These are phyloP conservation scores for Penicillium corylophilum DNA, from an alignment of 2,329 filamentous ascomycete genomes.

Conservation along the genomic window DNA sequence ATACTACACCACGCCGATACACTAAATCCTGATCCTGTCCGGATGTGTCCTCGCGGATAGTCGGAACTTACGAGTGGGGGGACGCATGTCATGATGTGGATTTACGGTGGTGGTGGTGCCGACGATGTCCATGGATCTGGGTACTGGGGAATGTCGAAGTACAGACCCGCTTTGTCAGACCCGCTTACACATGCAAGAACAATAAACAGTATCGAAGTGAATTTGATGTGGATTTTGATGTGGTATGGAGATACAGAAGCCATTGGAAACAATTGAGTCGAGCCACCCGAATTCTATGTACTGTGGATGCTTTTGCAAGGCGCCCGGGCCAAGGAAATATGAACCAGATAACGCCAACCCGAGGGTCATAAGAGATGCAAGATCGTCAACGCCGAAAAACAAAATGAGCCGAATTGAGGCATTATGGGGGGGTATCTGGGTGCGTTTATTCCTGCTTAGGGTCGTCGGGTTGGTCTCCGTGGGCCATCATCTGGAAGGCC, in stretches of 20 bases:
- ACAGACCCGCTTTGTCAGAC: not conserved
- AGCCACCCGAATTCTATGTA: not conserved
- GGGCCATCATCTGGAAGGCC: slow-evolving; percentile 35
- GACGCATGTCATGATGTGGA: not conserved
- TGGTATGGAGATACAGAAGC: not conserved
- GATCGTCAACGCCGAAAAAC: slow-evolving; percentile 10
- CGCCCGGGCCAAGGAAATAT: not conserved
- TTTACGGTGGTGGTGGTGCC: not conserved
- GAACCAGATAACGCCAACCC: not conserved
- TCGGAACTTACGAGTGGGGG: not conserved
- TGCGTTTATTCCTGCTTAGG: slow-evolving; percentile 3
- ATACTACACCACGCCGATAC: not conserved
- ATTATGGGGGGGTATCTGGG: not conserved
- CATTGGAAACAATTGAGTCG: not conserved
- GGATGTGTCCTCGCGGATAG: not conserved
- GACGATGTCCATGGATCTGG: not conserved
- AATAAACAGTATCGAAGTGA: not conserved
- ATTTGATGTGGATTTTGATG: too few relatives aligned
- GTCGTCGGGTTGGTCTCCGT: slow-evolving; percentile 13
- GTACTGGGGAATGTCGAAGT: not conserved
- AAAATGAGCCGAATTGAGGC: not conserved
- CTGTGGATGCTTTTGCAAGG: not conserved
- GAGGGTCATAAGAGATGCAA: not conserved
- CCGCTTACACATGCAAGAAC: not conserved
- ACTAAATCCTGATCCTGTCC: too few relatives aligned